Conservation (phyloP, 2,329 filamentous ascomycete genomes). For the Epichloe bromicola region DNA sequence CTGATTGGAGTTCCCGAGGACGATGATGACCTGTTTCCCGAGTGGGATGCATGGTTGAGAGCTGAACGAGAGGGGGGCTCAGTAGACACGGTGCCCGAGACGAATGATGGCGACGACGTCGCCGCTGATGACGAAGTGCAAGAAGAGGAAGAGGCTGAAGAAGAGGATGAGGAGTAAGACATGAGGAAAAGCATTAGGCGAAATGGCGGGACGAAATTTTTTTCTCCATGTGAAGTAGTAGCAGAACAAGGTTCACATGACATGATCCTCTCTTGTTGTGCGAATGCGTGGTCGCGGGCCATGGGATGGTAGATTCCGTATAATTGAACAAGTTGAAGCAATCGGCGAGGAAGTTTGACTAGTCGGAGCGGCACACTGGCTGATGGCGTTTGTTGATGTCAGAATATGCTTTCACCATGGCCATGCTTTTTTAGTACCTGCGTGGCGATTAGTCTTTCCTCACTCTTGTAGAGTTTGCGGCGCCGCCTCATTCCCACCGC, state of each 20-base stretch:
- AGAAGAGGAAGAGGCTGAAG: conserved; percentile 12
- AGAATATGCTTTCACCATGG: no score
- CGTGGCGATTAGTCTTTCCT: no score
- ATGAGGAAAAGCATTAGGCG: conserved; percentile 9
- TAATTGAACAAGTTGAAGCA: conserved; percentile 1
- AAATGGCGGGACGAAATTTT: conserved; percentile 2
- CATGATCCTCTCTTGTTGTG: not conserved
- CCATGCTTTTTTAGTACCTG: no score
- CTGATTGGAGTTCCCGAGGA: conserved; percentile 70
- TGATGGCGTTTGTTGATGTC: no score
- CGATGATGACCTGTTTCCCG: conserved; percentile 82
- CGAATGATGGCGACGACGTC: conserved; percentile 4
- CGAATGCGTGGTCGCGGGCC: not conserved
- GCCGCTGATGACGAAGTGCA: conserved; percentile 6
- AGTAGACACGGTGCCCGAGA: conserved; percentile 5
- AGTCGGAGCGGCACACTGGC: not conserved
- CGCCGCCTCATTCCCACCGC: no score
- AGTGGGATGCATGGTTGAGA: conserved; percentile 85
- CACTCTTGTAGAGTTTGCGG: no score
- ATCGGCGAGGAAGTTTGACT: not conserved
- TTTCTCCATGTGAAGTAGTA: not conserved
- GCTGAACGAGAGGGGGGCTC: conserved; percentile 60
- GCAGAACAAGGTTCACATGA: not conserved
- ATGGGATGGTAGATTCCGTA: not conserved
- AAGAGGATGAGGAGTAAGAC: conserved; percentile 12